These are phyloP conservation scores for Nicotiana undulata DNA, from an alignment of 257 asterid species.

Conservation along the genomic window DNA sequence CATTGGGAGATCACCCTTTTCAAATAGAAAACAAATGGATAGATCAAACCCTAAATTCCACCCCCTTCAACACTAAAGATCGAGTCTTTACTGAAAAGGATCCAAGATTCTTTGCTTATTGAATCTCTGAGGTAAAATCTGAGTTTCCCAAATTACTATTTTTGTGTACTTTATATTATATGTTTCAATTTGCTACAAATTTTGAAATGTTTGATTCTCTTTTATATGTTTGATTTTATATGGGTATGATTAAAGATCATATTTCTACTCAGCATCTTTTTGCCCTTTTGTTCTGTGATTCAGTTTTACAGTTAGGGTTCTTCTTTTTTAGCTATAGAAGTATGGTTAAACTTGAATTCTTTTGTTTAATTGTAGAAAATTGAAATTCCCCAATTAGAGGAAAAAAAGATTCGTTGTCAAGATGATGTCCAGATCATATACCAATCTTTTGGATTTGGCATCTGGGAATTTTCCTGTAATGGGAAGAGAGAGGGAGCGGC, in stretches of 20 bases:
- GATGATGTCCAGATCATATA: conserved; percentile 87
- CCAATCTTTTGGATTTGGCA: conserved; percentile 80
- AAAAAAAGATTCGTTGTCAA: conserved; percentile 24
- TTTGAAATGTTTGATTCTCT: conserved; percentile 6
- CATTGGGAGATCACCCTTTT: conserved; percentile 14
- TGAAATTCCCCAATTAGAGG: conserved; percentile 15
- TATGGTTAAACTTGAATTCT: background rate
- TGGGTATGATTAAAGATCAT: conserved; percentile 12
- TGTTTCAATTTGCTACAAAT: too few species aligned
- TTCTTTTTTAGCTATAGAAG: conserved; percentile 7
- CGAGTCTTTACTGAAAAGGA: conserved; percentile 22
- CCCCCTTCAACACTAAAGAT: conserved; percentile 27
- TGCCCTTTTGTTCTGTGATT: background rate
- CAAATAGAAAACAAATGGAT: background rate
- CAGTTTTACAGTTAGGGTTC: conserved; percentile 7
- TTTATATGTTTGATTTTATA: background rate
- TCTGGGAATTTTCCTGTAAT: conserved; percentile 71
- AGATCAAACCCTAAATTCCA: conserved; percentile 33
- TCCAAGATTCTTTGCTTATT: conserved; percentile 24
- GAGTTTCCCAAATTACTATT: conserved; percentile 17
- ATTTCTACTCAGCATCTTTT: conserved; percentile 1
- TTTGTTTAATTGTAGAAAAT: conserved; percentile 34
- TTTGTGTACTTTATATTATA: background rate
- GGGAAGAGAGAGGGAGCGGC: conserved; percentile 65
- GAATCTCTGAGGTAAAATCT: conserved; percentile 30